Percentiles rank a stretch among this genome's conserved stretches.
These are phyloP conservation scores for Aspergillus chevalieri DNA, from an alignment of 2,329 filamentous ascomycete species.

Conservation along the genomic window DNA sequence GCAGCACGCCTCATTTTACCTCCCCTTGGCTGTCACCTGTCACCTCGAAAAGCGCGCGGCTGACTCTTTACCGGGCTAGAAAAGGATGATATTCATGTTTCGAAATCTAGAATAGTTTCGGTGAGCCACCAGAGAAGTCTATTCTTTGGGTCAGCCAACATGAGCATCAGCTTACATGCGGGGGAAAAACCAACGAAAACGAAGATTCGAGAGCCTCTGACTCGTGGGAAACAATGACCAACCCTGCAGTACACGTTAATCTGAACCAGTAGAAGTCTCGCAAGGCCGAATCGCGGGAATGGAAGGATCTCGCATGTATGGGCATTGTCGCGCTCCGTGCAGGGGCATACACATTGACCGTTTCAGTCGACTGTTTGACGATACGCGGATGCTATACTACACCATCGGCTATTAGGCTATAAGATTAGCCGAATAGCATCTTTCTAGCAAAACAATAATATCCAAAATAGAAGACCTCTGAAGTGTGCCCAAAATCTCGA, in stretches of 20 bases:
- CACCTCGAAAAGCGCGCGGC: neutral
- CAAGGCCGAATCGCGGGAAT: too few species aligned
- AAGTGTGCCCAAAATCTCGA: too few species aligned
- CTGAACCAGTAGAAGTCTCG: too few species aligned
- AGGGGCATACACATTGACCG: too few species aligned
- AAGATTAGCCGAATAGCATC: too few species aligned
- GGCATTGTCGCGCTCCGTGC: too few species aligned
- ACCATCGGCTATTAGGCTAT: too few species aligned
- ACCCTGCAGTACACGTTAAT: too few species aligned
- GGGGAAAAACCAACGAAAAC: neutral
- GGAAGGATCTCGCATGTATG: too few species aligned
- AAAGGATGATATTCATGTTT: neutral
- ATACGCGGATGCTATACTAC: too few species aligned
- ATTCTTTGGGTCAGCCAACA: neutral
- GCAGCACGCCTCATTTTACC: neutral
- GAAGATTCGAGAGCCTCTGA: neutral
- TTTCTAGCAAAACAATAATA: too few species aligned
- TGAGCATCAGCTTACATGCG: neutral
- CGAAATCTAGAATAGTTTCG: neutral
- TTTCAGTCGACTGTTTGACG: too few species aligned
- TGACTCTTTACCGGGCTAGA: neutral
- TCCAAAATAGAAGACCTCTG: neutral
- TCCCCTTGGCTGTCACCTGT: neutral
- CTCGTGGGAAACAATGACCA: neutral
- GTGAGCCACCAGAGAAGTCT: neutral